A percentile compares a stretch with the other conserved stretches of the same genome.
phyloP scores from a whole-genome alignment of 2,329 filamentous ascomycete species.

The Epichloe sibirici region DNA sequence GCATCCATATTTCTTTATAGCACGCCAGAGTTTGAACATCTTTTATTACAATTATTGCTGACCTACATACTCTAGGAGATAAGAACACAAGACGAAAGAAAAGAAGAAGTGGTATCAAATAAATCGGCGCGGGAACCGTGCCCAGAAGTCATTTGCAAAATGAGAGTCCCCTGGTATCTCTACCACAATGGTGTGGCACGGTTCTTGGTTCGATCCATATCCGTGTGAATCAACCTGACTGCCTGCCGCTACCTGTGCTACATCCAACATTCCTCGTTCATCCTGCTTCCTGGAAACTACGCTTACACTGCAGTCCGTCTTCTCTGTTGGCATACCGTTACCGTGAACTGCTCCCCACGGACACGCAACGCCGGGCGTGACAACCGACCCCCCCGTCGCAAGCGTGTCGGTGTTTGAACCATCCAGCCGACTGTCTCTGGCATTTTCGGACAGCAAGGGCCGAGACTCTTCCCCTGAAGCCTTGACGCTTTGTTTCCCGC shows the following conservation, averaged over 20 bases:
- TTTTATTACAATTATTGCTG: background rate
- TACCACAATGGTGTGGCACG: background rate
- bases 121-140: background rate
- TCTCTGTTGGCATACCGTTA: background rate
- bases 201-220: background rate
- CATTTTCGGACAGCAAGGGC: background rate
- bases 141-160: constrained; percentile 2
- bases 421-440: background rate
- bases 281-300: background rate
- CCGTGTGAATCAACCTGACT: background rate
- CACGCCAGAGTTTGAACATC: too few species aligned
- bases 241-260: background rate
- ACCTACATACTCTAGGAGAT: background rate
- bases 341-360: background rate
- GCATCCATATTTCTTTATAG: too few species aligned
- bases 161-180: background rate
- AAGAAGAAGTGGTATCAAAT: background rate
- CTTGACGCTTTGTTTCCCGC: background rate
- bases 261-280: background rate
- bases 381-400: background rate
- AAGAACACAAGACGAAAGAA: background rate
- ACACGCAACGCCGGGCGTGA: background rate
- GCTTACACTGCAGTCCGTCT: background rate
- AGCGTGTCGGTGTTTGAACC: background rate
- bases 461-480: background rate